phyloP scores from a whole-genome alignment of 2,329 filamentous ascomycete genomes.

The Hypocreales sp. region DNA sequence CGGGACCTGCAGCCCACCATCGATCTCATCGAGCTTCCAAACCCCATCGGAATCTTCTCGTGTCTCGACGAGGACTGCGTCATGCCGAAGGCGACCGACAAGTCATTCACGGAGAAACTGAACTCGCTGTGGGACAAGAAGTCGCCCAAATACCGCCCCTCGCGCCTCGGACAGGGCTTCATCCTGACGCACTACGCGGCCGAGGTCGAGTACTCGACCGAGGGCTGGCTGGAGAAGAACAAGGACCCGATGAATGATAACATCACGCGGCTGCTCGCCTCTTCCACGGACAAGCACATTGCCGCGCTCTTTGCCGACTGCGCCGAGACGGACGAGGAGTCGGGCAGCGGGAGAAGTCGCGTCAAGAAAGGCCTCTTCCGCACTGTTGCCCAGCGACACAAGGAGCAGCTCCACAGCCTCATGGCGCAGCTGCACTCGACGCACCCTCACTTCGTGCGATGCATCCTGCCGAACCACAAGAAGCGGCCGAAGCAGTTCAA shows the following conservation, averaged over 20 bases:
- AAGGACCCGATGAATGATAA: constrained; percentile 98
- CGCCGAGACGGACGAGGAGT: constrained; percentile 62
- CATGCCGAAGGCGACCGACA: constrained; percentile 97
- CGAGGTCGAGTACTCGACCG: constrained; percentile 91
- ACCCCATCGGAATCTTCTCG: constrained; percentile 97
- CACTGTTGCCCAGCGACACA: constrained; percentile 91
- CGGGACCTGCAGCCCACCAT: constrained; percentile 95
- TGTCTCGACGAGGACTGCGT: constrained; percentile 96
- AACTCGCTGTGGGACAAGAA: constrained; percentile 95
- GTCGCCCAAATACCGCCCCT: constrained; percentile 80
- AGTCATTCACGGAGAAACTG: constrained; percentile 94
- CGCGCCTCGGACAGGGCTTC: constrained; percentile 80
- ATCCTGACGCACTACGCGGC: constrained; percentile 94
- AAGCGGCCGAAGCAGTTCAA: constrained; percentile 90
- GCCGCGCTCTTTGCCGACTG: constrained; percentile 80
- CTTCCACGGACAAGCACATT: constrained; percentile 70
- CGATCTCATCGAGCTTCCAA: constrained; percentile 87
- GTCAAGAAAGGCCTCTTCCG: constrained; percentile 97
- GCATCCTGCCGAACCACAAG: constrained; percentile 95
- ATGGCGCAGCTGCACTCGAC: constrained; percentile 93
- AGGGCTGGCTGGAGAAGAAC: constrained; percentile 96
- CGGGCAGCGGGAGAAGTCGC: constrained; percentile 51
- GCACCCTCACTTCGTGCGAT: constrained; percentile 95
- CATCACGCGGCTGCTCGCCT: constrained; percentile 72
- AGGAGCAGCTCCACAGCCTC: constrained; percentile 91